Base-by-base conservation (phyloP, 208 protist species). In the Leishmania arabica region DNA sequence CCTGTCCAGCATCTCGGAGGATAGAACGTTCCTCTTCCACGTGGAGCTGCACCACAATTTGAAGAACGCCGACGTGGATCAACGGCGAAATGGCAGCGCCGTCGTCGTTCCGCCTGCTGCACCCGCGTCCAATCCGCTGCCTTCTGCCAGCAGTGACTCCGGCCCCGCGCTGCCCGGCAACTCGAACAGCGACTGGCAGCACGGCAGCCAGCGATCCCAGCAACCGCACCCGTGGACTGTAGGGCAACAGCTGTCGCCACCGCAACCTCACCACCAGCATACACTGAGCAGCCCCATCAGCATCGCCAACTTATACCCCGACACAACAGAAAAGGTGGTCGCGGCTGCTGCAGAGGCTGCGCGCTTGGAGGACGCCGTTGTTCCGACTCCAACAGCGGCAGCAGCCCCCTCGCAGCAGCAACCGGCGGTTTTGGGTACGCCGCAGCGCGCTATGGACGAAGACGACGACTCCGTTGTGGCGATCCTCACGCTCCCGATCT, bases 381-480 rank as follows among this genome's bases (percentile, higher is more conserved):
- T 21, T 60, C 51, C 54, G 21, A 34, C 47, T 47, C n/a, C 34
- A 45, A 9, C 53, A 77, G 17, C 34, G 4, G 24, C 47, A 65
- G 13, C 73, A n/a, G 0, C 51, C 9, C 31, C 47, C 70, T 75
- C 66, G 17, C 66, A 47, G 66, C 66, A 71, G 66, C 34, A 11
- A 19, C 37, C 72, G 4, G 31, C 17, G 21, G 11, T 51, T 21
- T 42, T 0, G 40, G 75, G 45, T 47, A 21, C 75, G 4, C n/a
- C 6, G 24, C 75, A 53, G 34, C 56, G 19, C 27, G 45, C 27
- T 11, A 51, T 69, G 31, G 62, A 21, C 47, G 76, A 58, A 34
- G 62, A 79, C 47, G 76, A 79, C 82, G 82, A 85, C 73, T n/a
- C 60, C 7, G 71, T 85, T 7, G 49, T 85, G 45, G 78, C 71